phyloP scores from a whole-genome alignment of 495 filamentous ascomycete species.

The Penicilliopsis zonata region DNA sequence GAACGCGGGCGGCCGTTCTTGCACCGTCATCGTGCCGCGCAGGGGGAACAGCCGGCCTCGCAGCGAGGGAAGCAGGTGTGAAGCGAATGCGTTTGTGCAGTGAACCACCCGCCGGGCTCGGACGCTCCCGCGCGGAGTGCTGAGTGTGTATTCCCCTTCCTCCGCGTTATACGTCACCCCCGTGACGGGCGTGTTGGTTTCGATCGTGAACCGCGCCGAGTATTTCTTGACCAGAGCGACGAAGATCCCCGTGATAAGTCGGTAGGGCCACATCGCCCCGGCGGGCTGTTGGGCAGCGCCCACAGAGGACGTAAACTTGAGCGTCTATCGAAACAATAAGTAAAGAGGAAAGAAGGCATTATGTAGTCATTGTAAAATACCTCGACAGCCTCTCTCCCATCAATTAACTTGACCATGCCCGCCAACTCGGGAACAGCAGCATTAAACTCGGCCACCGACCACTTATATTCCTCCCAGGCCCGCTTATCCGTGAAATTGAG shows the following conservation, averaged over 20 bases:
- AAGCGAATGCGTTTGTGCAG: conserved; percentile 34
- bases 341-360: conserved; percentile 3
- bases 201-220: conserved; percentile 17
- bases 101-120: conserved; percentile 30
- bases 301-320: conserved; percentile 12
- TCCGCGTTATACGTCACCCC: conserved; percentile 3
- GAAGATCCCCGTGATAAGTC: conserved; percentile 29
- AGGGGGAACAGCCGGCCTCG: conserved; percentile 29
- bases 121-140: conserved; percentile 22
- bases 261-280: conserved; percentile 31
- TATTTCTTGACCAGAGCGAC: conserved; percentile 15
- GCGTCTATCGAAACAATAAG: conserved; percentile 8
- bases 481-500: conserved; percentile 1
- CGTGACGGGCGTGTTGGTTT: conserved; percentile 23
- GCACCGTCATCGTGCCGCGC: conserved; percentile 35
- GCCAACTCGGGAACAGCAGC: background rate
- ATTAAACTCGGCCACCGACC: background rate
- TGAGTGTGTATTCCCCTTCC: conserved; percentile 14
- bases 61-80: conserved; percentile 33
- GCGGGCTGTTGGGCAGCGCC: conserved; percentile 8
- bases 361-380: conserved; percentile 3
- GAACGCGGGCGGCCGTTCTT: conserved; percentile 13
- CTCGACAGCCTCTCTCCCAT: background rate
- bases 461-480: conserved; percentile 1
- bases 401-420: background rate